Conservation (phyloP, 306 rosid genomes). For the Pachyrhizus erosus region DNA sequence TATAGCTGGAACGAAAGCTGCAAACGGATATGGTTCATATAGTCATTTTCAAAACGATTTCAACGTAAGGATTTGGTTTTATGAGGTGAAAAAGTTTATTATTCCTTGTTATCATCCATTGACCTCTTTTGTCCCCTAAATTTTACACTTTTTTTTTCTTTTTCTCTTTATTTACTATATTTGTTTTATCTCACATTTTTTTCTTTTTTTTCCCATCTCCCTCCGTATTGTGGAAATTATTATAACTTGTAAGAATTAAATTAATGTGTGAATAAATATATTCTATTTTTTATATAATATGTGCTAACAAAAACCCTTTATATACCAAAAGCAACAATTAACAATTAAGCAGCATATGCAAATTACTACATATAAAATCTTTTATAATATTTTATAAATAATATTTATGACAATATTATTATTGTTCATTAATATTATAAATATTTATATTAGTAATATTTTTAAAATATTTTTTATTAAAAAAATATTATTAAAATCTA, state of each 20-base stretch:
- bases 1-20: not conserved
- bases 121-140: not conserved
- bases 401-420: too few species aligned
- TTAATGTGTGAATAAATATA: not conserved
- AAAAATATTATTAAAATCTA: too few species aligned
- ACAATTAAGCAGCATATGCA: constrained; percentile 39
- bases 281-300: not conserved
- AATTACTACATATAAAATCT: too few species aligned
- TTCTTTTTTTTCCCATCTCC: not conserved
- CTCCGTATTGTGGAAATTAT: not conserved
- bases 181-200: not conserved
- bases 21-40: not conserved
- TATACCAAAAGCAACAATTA: constrained; percentile 12
- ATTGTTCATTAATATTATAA: too few species aligned
- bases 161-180: too few species aligned
- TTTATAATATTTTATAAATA: too few species aligned
- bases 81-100: constrained; percentile 4
- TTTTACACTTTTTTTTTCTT: not conserved
- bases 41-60: constrained; percentile 30
- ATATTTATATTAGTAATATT: too few species aligned
- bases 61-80: constrained; percentile 24
- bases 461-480: too few species aligned
- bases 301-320: constrained; percentile 13
- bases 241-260: not conserved
- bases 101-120: constrained; percentile 10